These are phyloP conservation scores for Cordyceps fumosorosea DNA, from an alignment of 2,329 filamentous ascomycete genomes.

Conservation along the genomic window DNA sequence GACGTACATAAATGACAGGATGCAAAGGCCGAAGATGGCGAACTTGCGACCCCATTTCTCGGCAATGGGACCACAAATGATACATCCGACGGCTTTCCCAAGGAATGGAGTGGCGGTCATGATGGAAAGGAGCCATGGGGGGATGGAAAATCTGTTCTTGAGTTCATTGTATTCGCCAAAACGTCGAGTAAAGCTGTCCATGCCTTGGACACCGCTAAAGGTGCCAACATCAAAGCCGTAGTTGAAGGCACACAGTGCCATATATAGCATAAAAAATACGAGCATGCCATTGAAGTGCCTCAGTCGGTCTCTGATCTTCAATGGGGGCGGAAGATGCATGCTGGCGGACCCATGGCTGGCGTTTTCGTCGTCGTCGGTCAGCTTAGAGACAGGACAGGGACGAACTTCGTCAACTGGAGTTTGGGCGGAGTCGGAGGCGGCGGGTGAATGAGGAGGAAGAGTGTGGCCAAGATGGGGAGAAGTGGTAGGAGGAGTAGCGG, in stretches of 20 bases:
- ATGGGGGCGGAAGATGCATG: conserved; percentile 5
- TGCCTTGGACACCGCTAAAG: conserved; percentile 22
- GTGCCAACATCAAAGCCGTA: conserved; percentile 24
- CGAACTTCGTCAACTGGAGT: neutral
- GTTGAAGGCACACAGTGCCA: conserved; percentile 22
- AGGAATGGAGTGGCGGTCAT: conserved; percentile 23
- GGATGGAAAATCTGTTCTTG: conserved; percentile 16
- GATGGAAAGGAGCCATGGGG: conserved; percentile 19
- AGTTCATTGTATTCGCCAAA: conserved; percentile 19
- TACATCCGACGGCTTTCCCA: conserved; percentile 17
- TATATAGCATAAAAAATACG: conserved; percentile 19
- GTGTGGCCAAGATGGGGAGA: neutral
- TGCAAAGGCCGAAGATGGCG: conserved; percentile 19
- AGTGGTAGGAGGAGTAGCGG: neutral
- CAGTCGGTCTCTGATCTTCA: conserved; percentile 8
- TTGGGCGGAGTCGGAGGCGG: neutral
- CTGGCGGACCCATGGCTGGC: conserved; percentile 3
- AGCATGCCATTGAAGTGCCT: conserved; percentile 15
- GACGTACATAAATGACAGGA: conserved; percentile 17
- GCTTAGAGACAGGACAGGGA: neutral
- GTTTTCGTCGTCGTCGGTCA: conserved; percentile 11
- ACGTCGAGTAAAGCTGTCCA: conserved; percentile 20
- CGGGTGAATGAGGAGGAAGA: neutral
- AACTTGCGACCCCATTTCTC: conserved; percentile 23
- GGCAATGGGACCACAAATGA: conserved; percentile 18